phyloP scores from a whole-genome alignment of 164 flowering plant genomes.

The Nymphaea colorata region DNA sequence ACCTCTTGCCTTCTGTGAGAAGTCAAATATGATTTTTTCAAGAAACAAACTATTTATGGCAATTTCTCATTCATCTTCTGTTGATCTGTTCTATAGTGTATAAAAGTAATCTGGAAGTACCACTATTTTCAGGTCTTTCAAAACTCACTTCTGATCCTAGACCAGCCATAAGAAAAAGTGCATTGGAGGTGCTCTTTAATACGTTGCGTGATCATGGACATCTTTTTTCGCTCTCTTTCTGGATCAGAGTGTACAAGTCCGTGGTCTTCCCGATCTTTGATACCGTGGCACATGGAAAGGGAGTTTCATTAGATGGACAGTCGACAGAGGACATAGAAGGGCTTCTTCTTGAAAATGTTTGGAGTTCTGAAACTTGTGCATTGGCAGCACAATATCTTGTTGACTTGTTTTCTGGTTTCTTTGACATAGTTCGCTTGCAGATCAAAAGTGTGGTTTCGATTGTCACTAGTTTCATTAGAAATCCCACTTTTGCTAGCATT shows the following conservation, averaged over 20 bases:
- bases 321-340: not conserved
- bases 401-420: constrained; percentile 65
- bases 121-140: constrained; percentile 65
- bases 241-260: constrained; percentile 53
- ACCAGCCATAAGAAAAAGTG: constrained; percentile 74
- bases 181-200: constrained; percentile 92
- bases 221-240: constrained; percentile 69
- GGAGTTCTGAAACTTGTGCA: constrained; percentile 75
- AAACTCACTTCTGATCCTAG: constrained; percentile 85
- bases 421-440: constrained; percentile 48
- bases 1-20: constrained; percentile 1
- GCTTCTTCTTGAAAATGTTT: constrained; percentile 24
- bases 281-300: constrained; percentile 18
- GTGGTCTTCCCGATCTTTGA: constrained; percentile 65
- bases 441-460: constrained; percentile 49
- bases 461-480: constrained; percentile 42
- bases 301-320: constrained; percentile 2
- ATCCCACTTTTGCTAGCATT: constrained; percentile 56
- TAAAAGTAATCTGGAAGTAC: not conserved
- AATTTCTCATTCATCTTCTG: not conserved
- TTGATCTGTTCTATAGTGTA: not conserved
- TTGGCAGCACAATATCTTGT: constrained; percentile 70
- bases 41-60: no score
- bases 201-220: constrained; percentile 96
- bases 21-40: not conserved